phyloP scores from a whole-genome alignment of 495 filamentous ascomycete genomes.

The Aspergillus bridgeri region DNA sequence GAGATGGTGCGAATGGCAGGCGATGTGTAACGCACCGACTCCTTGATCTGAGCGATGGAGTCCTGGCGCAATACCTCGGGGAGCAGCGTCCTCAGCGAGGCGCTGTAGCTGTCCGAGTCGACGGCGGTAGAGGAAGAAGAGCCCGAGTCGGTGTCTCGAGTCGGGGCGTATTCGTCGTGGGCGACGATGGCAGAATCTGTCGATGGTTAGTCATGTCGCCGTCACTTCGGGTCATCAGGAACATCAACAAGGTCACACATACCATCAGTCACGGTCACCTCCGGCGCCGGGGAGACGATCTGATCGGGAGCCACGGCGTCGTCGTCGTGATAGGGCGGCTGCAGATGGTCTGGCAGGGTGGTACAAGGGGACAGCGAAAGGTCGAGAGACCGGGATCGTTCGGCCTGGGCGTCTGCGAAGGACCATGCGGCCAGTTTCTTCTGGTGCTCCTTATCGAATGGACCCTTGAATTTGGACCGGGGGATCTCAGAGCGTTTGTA shows the following conservation, averaged over 20 bases:
- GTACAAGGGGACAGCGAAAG: conserved; percentile 40
- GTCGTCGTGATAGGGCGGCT: conserved; percentile 17
- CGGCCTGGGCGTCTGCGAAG: conserved; percentile 39
- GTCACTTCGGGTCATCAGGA: conserved; percentile 1
- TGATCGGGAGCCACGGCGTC: conserved; percentile 28
- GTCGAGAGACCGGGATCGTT: conserved; percentile 35
- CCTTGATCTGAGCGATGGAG: conserved; percentile 34
- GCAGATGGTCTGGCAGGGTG: conserved; percentile 26
- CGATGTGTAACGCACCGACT: conserved; percentile 34
- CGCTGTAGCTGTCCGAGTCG: conserved; percentile 37
- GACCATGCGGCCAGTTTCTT: conserved; percentile 48
- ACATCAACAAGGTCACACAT: conserved; percentile 14
- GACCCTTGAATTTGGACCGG: conserved; percentile 50
- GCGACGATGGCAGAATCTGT: conserved; percentile 16
- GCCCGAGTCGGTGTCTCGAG: conserved; percentile 28
- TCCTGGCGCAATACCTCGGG: conserved; percentile 28
- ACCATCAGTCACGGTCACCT: conserved; percentile 22
- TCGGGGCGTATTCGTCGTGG: conserved; percentile 23
- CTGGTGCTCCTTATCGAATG: conserved; percentile 50
- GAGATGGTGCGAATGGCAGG: conserved; percentile 34
- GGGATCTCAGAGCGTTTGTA: conserved; percentile 50
- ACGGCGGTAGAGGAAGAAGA: conserved; percentile 42
- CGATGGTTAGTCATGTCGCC: conserved; percentile 13
- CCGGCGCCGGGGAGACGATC: conserved; percentile 14
- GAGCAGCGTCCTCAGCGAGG: conserved; percentile 41